These are phyloP conservation scores for Gliomastix tumulicola DNA, from an alignment of 2,329 filamentous ascomycete genomes.

Conservation along the genomic window DNA sequence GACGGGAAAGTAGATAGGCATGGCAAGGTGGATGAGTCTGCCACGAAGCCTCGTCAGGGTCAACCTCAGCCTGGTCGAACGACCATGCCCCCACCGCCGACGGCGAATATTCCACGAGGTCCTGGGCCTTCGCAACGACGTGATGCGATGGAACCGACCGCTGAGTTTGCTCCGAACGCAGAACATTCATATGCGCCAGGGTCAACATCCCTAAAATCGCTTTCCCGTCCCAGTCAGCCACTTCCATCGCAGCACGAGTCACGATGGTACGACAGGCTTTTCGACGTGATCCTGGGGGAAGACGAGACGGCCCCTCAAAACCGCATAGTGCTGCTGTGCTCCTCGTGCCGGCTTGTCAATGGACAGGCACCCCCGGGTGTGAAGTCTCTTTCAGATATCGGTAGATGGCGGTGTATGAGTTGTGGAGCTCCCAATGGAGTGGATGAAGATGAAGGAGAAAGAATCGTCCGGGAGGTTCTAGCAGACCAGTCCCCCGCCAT, in stretches of 20 bases:
- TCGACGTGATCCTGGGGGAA: slow-evolving; percentile 88
- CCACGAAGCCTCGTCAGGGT: too few species aligned
- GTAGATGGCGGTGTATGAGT: slow-evolving; percentile 81
- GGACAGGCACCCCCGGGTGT: slow-evolving; percentile 90
- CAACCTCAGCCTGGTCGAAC: slow-evolving; percentile 38
- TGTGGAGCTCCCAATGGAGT: slow-evolving; percentile 79
- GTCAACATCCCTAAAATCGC: too few species aligned
- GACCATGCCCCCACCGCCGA: slow-evolving; percentile 49
- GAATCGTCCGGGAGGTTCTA: slow-evolving; percentile 62
- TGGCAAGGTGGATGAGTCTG: too few species aligned
- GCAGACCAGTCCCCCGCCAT: slow-evolving; percentile 4
- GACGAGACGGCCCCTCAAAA: slow-evolving; percentile 92
- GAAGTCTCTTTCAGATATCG: slow-evolving; percentile 69
- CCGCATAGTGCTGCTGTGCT: slow-evolving; percentile 80
- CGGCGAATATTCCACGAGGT: slow-evolving; percentile 52
- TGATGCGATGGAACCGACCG: slow-evolving; percentile 30
- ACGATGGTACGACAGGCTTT: slow-evolving; percentile 90
- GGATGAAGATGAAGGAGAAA: slow-evolving; percentile 66
- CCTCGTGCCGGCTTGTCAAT: slow-evolving; percentile 79
- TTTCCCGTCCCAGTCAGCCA: too few species aligned
- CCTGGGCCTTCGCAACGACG: slow-evolving; percentile 18
- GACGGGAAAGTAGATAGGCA: slow-evolving; percentile 10
- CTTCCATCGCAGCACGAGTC: slow-evolving; percentile 31
- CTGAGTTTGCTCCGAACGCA: slow-evolving; percentile 72
- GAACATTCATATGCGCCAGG: too few species aligned